Evolutionary conservation across 495 filamentous ascomycete species (phyloP), one percentile per base, ranked within the genome.

Genomic region (Lasiosphaeria ovina): DNA sequence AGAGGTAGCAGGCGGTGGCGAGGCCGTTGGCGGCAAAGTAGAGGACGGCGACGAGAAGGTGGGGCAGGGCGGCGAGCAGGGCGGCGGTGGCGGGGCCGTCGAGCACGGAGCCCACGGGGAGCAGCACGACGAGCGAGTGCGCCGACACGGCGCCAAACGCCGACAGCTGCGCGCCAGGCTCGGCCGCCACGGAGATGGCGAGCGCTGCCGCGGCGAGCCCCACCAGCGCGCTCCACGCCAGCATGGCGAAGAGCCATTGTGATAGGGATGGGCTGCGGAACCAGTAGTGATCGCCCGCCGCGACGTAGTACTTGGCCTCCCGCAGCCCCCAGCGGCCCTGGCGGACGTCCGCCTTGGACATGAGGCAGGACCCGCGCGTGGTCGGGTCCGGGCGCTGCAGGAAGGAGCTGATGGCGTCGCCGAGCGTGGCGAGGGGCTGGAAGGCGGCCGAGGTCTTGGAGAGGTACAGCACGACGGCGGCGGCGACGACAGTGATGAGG

Each of bases 401-500:
- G 58, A 79, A 80, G n/a, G 76, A 79, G 52, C 66, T 59, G 59
- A 80, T 73, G 35, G 78, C 69, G 51, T 80, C 78, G 60, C 78
- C 77, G 24, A 79, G 68, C 3, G 77, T 79, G 6, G 66, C 72
- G 31, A 80, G 72, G 8, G 77, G 78, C 16, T 67, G 62, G 64
- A 75, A 74, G 33, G 66, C 58, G 12, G 59, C 60, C 6, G 59
- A 42, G 17, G 66, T 71, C 35, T 62, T 68, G 32, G 79, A 66
- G 32, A 79, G 66, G 51, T 79, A 67, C 48, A 81, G 63, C 35
- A 74, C 65, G 9, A 66, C 12, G 45, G 69, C 69, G 61, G 73
- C 67, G 55, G 58, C 55, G 34, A 78, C 59, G 57, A 78, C 61
- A 33, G 67, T 62, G 34, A 75, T 61, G 35, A 77, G 65, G 59